Base-by-base conservation (phyloP, 2,329 filamentous ascomycete genomes). In the Xenosphaeropsis pyriputrescens region DNA sequence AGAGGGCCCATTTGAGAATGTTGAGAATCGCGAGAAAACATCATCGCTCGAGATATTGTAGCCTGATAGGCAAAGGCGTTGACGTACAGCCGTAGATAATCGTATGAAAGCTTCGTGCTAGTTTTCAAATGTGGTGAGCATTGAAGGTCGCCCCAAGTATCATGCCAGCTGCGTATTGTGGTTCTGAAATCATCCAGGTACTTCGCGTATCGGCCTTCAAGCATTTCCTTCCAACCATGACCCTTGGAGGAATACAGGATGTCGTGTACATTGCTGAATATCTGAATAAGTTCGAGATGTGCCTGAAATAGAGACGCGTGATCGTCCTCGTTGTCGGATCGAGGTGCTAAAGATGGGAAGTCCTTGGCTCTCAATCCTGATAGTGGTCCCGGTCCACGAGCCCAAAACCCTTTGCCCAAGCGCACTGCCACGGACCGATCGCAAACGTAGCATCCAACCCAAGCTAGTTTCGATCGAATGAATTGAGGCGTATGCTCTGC, bases 31-130 rank as follows among this genome's bases (percentile, higher is more conserved):
- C 42, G 41, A 26, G 45, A 29, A 17, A 18, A 22, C n/a, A 32
- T 42, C 8, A 46, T 43, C 39, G 53, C 68, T 51, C 64, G 68
- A 46, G 56, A 70, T 37, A 69, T 72, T 2, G 75, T 79, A 2
- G 79, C 78, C 49, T 84, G 79, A 44, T 83, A 83, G 2, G 78
- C 79, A 50, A 83, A 84, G 0, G 78, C 78, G 42, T 81, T 82
- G 32, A 77, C 80, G 51, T 84, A 83, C 0, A 84, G 63, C 11
- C 78, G 66, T 2, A 84, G 57, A 49, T 81, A 83, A 45, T 83
- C 76, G 48, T 80, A 82, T 0, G 75, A 79, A 52, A 83, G 66
- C 29, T 79, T 64, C 2, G 83, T 56, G 2, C 72, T 79, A 3
- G 74, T 72, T 50, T 80, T 80, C 46, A 82, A 69, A 9, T 72